Conservation (phyloP, 2,329 filamentous ascomycete species). For the Curvularia eragrostidis region DNA sequence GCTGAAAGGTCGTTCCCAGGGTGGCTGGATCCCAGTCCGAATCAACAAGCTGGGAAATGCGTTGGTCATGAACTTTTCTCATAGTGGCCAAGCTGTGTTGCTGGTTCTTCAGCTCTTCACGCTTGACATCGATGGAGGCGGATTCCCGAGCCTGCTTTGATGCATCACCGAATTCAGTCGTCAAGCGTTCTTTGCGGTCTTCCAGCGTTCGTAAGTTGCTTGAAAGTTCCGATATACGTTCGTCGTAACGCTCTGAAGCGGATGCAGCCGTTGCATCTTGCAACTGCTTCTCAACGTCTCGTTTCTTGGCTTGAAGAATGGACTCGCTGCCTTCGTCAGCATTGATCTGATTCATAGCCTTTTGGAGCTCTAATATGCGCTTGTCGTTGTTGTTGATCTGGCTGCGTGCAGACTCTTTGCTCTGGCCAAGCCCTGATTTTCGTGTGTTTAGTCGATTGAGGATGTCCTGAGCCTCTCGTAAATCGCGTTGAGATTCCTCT, state of each 20-base stretch:
- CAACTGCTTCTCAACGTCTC: slow-evolving; percentile 71
- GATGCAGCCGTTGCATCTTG: slow-evolving; percentile 68
- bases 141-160: slow-evolving; percentile 81
- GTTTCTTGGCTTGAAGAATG: slow-evolving; percentile 74
- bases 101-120: slow-evolving; percentile 77
- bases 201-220: slow-evolving; percentile 72
- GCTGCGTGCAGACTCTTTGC: slow-evolving; percentile 74
- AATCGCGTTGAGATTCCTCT: slow-evolving; percentile 74
- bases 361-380: slow-evolving; percentile 70
- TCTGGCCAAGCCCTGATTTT: slow-evolving; percentile 74
- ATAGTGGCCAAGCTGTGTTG: slow-evolving; percentile 79
- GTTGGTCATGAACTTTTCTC: slow-evolving; percentile 73
- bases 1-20: slow-evolving; percentile 74
- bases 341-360: slow-evolving; percentile 72
- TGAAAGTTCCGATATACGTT: slow-evolving; percentile 71
- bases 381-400: slow-evolving; percentile 77
- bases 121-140: slow-evolving; percentile 82
- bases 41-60: slow-evolving; percentile 70
- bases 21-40: slow-evolving; percentile 71
- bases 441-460: slow-evolving; percentile 77
- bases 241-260: slow-evolving; percentile 71
- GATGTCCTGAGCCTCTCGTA: slow-evolving; percentile 72
- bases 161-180: slow-evolving; percentile 81
- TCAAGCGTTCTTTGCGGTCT: slow-evolving; percentile 72
- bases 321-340: slow-evolving; percentile 87